Base-by-base conservation (phyloP, 2,329 filamentous ascomycete species). In the Paecilomyces variotii region DNA sequence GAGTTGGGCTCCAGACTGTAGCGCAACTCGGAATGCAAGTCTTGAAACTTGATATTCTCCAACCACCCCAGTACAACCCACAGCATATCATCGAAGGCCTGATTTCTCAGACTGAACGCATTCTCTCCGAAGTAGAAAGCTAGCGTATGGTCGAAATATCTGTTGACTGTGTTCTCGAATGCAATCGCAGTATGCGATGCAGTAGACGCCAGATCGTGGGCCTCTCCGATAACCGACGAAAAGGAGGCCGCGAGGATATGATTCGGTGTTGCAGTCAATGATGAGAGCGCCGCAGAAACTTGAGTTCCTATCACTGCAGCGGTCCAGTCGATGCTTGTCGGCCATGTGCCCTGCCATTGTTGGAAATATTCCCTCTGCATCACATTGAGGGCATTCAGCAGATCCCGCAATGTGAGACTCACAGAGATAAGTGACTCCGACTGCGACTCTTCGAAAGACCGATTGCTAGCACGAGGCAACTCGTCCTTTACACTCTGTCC, bases 31-130 rank as follows among this genome's bases (percentile, higher is more conserved):
- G 83, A 84, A 69, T 95, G 90, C n/a, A 82, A 76, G 32, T 85
- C 77, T 56, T 93, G 84, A 68, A 96, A 91, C 64, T 88, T 86
- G 62, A 91, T 83, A 54, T 84, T 84, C 70, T 96, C 90, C 56
- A 97, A 78, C 92, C 93, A 97, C 62, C 88, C 90, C 39, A 97
- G 80, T 2, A 95, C 91, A 0, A 97, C 91, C 93, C 93, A 97
- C 2, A 96, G 82, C 77, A 96, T 96, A 71, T 97, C 93, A 69
- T 97, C 93, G 70, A 87, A 96, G 0, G 93, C 93, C 78, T 94
- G 80, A 58, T 85, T 84, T 52, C 90, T 82, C 55, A 97, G 82
- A 28, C 82, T 80, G 62, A 91, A 85, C 3, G 86, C 83, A 71
- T 96, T 86, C 71, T 97, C 90, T 24, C 90, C 91, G 70, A 93